Conservation (phyloP, 768 basidiomycete genomes). For the Leccinum fibrillosum region DNA sequence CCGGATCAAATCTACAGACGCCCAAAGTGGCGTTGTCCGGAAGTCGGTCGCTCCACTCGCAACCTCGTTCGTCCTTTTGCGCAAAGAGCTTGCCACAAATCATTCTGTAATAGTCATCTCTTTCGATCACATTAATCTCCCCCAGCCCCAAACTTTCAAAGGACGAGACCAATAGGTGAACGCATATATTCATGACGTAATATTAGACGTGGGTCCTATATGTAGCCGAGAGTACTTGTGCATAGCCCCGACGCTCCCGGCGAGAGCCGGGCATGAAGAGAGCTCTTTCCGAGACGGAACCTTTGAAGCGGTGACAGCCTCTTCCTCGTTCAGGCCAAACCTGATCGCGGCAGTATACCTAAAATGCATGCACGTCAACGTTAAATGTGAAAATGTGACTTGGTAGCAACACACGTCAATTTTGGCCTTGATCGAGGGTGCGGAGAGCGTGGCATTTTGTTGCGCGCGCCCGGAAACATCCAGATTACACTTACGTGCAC, state of each 20-base stretch:
- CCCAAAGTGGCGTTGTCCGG: not conserved
- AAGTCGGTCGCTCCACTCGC: not conserved
- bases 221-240: slow-evolving; percentile 4
- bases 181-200: slow-evolving; percentile 9
- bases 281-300: not conserved
- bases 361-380: not conserved
- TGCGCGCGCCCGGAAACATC: not conserved
- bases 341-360: not conserved
- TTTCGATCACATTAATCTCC: slow-evolving; percentile 1
- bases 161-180: not conserved
- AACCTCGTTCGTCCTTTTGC: not conserved
- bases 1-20: slow-evolving; percentile 12
- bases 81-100: not conserved
- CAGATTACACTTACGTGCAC: slow-evolving; percentile 12
- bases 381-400: not conserved
- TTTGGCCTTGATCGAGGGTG: not conserved
- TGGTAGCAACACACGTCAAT: not conserved
- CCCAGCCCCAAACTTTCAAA: not conserved
- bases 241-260: slow-evolving; percentile 12
- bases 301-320: slow-evolving; percentile 7
- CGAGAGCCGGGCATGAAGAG: not conserved
- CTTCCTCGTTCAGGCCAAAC: not conserved
- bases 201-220: slow-evolving; percentile 5
- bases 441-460: not conserved
- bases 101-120: not conserved